phyloP scores from a whole-genome alignment of 306 rosid species.

The Vigna radiata region DNA sequence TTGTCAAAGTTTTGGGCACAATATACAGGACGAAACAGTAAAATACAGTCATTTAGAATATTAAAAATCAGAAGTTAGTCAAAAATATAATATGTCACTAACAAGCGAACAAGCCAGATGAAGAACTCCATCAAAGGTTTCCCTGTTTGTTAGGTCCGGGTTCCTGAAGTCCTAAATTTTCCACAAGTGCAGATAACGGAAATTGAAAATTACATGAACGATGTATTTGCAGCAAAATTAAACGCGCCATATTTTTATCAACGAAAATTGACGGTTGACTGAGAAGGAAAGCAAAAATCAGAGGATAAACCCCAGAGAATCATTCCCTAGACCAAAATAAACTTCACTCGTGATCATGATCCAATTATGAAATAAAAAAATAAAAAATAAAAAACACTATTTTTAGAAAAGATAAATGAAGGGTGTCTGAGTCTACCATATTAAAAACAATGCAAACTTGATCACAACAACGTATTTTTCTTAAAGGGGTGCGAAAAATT shows the following conservation, averaged over 20 bases:
- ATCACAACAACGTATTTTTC: neutral
- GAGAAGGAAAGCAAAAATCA: conserved; percentile 29
- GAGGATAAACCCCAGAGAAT: conserved; percentile 42
- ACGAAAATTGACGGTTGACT: conserved; percentile 34
- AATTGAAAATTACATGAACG: conserved; percentile 3
- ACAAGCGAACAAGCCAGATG: neutral
- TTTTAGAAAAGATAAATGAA: neutral
- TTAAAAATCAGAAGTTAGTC: neutral
- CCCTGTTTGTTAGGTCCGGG: conserved; percentile 5
- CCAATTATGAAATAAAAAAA: neutral
- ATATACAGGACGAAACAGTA: conserved; percentile 11
- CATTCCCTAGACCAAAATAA: conserved; percentile 9
- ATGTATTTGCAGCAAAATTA: neutral
- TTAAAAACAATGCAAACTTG: neutral
- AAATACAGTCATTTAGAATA: conserved; percentile 4
- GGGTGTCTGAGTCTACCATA: neutral
- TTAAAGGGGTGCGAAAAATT: neutral
- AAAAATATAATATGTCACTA: neutral
- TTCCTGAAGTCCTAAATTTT: conserved; percentile 22
- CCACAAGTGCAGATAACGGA: conserved; percentile 20
- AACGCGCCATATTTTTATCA: neutral
- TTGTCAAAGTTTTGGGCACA: neutral
- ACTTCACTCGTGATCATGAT: conserved; percentile 24
- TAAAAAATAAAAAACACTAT: neutral
- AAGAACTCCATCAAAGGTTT: conserved; percentile 15